Conservation (phyloP, 2,329 filamentous ascomycete species). For the Magnaporthales sp. region DNA sequence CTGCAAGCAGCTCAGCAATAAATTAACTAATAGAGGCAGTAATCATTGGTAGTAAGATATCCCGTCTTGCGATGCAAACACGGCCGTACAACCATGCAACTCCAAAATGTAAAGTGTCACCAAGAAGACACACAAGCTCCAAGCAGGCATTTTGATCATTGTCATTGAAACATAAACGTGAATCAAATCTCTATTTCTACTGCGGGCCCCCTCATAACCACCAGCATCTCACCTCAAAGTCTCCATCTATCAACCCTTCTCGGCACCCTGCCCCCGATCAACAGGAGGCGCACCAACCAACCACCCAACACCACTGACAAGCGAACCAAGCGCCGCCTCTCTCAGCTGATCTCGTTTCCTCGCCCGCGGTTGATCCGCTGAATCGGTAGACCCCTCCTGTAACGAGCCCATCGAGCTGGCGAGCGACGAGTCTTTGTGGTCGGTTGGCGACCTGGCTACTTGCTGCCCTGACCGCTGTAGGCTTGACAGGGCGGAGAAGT, state of each 20-base stretch:
- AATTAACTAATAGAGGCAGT: too few relatives aligned
- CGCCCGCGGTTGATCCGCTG: slow-evolving; percentile 21
- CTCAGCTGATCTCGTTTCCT: slow-evolving; percentile 66
- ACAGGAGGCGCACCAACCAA: slow-evolving; percentile 48
- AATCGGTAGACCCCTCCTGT: slow-evolving; percentile 5
- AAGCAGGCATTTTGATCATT: not conserved
- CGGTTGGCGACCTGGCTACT: not conserved
- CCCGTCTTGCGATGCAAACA: too few relatives aligned
- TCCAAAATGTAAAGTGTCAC: not conserved
- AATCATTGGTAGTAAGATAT: too few relatives aligned
- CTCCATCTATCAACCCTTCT: not conserved
- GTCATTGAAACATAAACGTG: not conserved
- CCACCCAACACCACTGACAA: slow-evolving; percentile 61
- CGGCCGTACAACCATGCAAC: not conserved
- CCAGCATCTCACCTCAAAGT: not conserved
- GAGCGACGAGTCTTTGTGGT: slow-evolving; percentile 2
- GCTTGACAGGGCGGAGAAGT: slow-evolving; percentile 46
- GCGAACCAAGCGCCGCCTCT: slow-evolving; percentile 57
- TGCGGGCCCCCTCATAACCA: not conserved
- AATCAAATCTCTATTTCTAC: not conserved
- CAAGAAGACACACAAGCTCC: not conserved
- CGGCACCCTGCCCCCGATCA: slow-evolving; percentile 15
- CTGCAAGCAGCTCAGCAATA: too few relatives aligned
- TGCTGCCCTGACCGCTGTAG: slow-evolving; percentile 30
- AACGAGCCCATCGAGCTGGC: not conserved